Conservation (phyloP, 2,329 filamentous ascomycete genomes). For the Rasamsonia emersonii region DNA sequence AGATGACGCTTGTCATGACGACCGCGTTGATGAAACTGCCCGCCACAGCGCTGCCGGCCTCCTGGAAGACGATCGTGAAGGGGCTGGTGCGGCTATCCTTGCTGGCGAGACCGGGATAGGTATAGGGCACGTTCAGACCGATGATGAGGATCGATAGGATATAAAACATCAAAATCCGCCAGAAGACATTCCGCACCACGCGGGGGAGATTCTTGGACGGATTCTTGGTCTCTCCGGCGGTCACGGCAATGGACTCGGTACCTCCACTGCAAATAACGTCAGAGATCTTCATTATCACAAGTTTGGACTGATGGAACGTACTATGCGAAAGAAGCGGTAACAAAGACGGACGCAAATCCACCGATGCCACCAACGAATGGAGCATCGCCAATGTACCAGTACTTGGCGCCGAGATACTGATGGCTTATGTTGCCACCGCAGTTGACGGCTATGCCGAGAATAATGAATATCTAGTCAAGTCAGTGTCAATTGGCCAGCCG, state of each 20-base stretch:
- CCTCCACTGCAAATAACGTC: conserved; percentile 38
- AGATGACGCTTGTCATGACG: conserved; percentile 51
- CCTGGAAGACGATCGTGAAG: conserved; percentile 55
- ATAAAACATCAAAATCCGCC: conserved; percentile 52
- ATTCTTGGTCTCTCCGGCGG: conserved; percentile 57
- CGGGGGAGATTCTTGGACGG: conserved; percentile 53
- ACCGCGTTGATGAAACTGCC: conserved; percentile 55
- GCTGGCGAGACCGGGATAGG: conserved; percentile 37
- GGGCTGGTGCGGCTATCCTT: conserved; percentile 41
- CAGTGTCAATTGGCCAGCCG: too few relatives aligned
- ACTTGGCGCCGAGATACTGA: conserved; percentile 49
- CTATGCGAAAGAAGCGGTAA: conserved; percentile 55
- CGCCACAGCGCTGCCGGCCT: conserved; percentile 47
- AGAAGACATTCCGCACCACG: conserved; percentile 59
- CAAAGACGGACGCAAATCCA: conserved; percentile 57
- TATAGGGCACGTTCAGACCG: conserved; percentile 53
- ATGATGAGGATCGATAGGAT: conserved; percentile 45
- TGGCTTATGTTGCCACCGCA: conserved; percentile 47
- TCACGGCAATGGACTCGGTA: conserved; percentile 58
- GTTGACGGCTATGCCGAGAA: conserved; percentile 54
- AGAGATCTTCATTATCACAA: conserved; percentile 4
- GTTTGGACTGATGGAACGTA: conserved; percentile 12
- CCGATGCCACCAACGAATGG: conserved; percentile 59
- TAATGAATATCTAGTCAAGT: conserved; percentile 46
- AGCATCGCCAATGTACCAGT: conserved; percentile 52